A percentile compares a stretch with the other conserved stretches of the same genome.
Evolutionary conservation across 495 filamentous ascomycete species (phyloP).

Genomic region (Penicillium nucicola): DNA sequence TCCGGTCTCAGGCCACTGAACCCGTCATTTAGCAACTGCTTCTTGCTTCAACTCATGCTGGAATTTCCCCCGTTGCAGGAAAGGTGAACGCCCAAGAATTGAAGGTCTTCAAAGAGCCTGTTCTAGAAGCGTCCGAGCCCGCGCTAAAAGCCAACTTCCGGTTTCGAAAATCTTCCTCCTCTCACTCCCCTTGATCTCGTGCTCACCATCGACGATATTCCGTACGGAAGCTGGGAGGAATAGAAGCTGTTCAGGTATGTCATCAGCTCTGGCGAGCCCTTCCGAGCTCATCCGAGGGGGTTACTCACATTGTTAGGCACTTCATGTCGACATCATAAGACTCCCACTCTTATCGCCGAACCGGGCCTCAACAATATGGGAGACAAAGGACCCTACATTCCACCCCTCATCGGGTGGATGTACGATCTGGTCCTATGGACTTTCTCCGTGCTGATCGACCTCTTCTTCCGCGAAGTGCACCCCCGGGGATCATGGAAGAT

Average conservation of each 20-base stretch:
- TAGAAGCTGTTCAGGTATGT: background rate
- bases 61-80: too few relatives aligned
- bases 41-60: too few relatives aligned
- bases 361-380: slow-evolving; percentile 15
- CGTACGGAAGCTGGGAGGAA: background rate
- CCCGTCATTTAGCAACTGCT: too few relatives aligned
- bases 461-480: slow-evolving; percentile 98
- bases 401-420: slow-evolving; percentile 67
- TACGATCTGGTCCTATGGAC: slow-evolving; percentile 82
- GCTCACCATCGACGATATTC: background rate
- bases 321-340: slow-evolving; percentile 22
- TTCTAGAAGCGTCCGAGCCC: slow-evolving; percentile 26
- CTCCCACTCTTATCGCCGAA: too few relatives aligned
- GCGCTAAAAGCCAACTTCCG: slow-evolving; percentile 18
- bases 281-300: background rate
- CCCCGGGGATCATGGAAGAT: slow-evolving; percentile 92
- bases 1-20: too few relatives aligned
- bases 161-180: slow-evolving; percentile 4
- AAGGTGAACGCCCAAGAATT: too few relatives aligned
- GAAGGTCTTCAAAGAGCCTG: background rate
- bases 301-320: background rate
- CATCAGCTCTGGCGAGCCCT: background rate
- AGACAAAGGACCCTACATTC: slow-evolving; percentile 53
- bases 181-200: background rate
- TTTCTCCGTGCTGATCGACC: slow-evolving; percentile 81